Conservation (phyloP, 2,329 filamentous ascomycete genomes). For the Rhexocercosporidium sp. region DNA sequence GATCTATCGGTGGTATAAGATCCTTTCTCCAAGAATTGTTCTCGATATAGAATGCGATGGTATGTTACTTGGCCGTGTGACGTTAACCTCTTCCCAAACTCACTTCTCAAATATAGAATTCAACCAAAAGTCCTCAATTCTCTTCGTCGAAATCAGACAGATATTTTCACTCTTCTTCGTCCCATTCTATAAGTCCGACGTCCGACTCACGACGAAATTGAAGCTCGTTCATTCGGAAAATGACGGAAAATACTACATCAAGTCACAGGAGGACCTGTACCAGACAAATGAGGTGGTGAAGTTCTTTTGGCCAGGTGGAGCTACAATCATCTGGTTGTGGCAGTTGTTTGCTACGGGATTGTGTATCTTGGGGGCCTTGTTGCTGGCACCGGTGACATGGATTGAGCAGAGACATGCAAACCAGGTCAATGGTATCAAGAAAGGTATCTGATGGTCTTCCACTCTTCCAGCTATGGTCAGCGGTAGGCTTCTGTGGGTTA, state of each 20-base stretch:
- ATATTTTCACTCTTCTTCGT: slow-evolving; percentile 79
- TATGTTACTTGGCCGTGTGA: slow-evolving; percentile 42
- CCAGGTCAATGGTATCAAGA: slow-evolving; percentile 28
- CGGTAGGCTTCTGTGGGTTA: not conserved
- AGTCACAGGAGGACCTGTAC: slow-evolving; percentile 81
- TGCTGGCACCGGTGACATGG: slow-evolving; percentile 56
- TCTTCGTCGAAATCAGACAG: slow-evolving; percentile 78
- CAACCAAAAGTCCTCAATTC: slow-evolving; percentile 66
- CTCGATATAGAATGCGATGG: slow-evolving; percentile 66
- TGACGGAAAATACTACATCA: slow-evolving; percentile 68
- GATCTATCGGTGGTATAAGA: slow-evolving; percentile 85
- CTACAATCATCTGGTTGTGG: slow-evolving; percentile 62
- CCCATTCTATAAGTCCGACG: slow-evolving; percentile 73
- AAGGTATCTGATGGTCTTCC: slow-evolving; percentile 5
- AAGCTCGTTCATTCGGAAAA: slow-evolving; percentile 56
- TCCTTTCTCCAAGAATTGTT: slow-evolving; percentile 76
- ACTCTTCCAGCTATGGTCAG: not conserved
- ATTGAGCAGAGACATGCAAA: slow-evolving; percentile 48
- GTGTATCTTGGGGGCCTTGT: slow-evolving; percentile 64
- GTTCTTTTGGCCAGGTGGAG: slow-evolving; percentile 69
- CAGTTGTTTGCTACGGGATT: slow-evolving; percentile 68
- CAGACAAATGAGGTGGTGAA: slow-evolving; percentile 77
- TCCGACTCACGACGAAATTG: slow-evolving; percentile 71
- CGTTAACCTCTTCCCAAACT: not conserved
- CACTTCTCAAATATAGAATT: slow-evolving; percentile 57